Evolutionary conservation across 495 filamentous ascomycete species (phyloP).

Genomic region (Parachaetomium inaequale): DNA sequence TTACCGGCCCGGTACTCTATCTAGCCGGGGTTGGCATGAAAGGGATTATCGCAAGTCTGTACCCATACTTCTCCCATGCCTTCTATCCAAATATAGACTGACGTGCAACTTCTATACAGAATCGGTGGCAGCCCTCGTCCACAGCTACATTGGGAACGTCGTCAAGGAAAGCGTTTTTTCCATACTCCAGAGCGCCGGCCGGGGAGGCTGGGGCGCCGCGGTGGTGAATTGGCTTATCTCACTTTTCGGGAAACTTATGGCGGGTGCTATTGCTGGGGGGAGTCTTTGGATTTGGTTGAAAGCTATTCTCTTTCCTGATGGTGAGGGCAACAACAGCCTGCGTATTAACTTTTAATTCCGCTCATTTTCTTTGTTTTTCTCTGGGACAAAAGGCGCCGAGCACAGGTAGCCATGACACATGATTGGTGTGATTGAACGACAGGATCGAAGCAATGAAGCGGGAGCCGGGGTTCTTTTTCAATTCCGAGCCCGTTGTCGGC

Average conservation of each 20-base stretch:
- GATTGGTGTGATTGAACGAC: not conserved
- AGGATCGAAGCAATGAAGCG: too few species aligned
- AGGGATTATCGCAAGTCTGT: not conserved
- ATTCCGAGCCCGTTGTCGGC: not conserved
- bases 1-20: not conserved
- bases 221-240: not conserved
- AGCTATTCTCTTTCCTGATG: too few species aligned
- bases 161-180: constrained; percentile 20
- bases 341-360: too few species aligned
- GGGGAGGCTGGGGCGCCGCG: constrained; percentile 7
- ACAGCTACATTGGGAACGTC: constrained; percentile 20
- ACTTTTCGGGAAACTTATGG: not conserved
- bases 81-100: too few species aligned
- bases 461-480: too few species aligned
- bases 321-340: too few species aligned
- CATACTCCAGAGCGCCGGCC: constrained; percentile 19
- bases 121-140: constrained; percentile 18
- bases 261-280: not conserved
- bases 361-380: too few species aligned
- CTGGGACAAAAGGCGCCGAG: too few species aligned
- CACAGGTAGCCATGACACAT: too few species aligned
- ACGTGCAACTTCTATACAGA: too few species aligned
- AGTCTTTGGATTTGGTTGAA: not conserved
- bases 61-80: not conserved
- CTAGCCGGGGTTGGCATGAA: not conserved